These are phyloP conservation scores for Rubroshorea leprosula DNA, from an alignment of 345 rosid genomes.

Conservation along the genomic window DNA sequence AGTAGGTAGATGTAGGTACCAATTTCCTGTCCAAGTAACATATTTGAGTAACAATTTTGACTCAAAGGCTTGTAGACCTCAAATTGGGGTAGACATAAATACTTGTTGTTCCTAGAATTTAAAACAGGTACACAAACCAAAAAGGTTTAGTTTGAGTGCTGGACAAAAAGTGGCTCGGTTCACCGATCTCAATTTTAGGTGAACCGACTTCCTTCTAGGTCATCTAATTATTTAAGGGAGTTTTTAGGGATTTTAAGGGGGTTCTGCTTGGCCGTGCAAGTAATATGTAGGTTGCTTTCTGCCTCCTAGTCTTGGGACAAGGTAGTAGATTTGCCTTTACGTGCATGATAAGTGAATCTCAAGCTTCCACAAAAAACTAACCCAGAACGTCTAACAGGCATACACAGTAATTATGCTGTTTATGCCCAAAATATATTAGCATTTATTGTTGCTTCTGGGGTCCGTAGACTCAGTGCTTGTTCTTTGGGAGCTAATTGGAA, in stretches of 20 bases:
- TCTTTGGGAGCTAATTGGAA: too few species aligned
- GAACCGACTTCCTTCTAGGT: background rate
- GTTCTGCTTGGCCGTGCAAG: conserved; percentile 36
- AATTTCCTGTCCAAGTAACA: too few species aligned
- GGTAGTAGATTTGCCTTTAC: conserved; percentile 30
- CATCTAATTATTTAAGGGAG: background rate
- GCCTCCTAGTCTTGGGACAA: conserved; percentile 34
- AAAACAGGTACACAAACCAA: too few species aligned
- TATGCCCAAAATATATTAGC: background rate
- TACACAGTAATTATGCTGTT: background rate
- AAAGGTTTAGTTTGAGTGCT: too few species aligned
- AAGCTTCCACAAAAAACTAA: conserved; percentile 14
- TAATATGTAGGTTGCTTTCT: conserved; percentile 33
- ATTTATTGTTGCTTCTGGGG: background rate
- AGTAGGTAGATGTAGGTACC: too few species aligned
- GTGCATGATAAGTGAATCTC: conserved; percentile 45
- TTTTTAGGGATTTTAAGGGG: conserved; percentile 12
- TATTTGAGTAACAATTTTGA: too few species aligned
- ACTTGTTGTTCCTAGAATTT: too few species aligned
- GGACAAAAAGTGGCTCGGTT: too few species aligned
- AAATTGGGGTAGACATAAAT: too few species aligned
- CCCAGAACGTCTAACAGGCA: background rate
- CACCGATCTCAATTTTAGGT: background rate
- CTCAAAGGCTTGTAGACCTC: too few species aligned
- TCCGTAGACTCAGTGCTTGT: too few species aligned